Base-by-base conservation (phyloP, 805 yeast genomes). In the Maudiozyma turicensis region DNA sequence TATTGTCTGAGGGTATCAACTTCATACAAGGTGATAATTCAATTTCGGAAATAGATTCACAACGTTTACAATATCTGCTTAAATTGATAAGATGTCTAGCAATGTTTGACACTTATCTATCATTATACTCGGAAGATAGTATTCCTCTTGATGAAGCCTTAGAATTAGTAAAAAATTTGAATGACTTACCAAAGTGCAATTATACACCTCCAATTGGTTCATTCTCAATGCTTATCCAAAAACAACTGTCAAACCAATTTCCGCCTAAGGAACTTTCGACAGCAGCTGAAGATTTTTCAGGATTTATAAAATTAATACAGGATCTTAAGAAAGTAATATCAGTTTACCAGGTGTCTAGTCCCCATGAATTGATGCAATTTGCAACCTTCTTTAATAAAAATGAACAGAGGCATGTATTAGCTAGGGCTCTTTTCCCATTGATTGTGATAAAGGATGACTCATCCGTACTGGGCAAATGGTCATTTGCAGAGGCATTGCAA, bases 361-460 rank as follows among this genome's bases (percentile, higher is more conserved):
- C 64, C 0, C 35, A 57, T 9, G 73, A 70, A 48, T 52, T 65
- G 6, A 48, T 61, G 2, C 63, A 61, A 38, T 69, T 64, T 52
- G 66, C 70, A 0, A 47, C 50, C 13, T 63, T 63, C 47, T 70
- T 71, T 54, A 65, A 69, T 38, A 60, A 66, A 40, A 47, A 56
- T 2, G 46, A 54, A 5, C 73, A 70, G 45, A 57, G 58, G 44
- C 73, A 71, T 55, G 68, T 67, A 2, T 45, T 85, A n/a, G 73
- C 82, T 1, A 72, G 90, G 51, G 84, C 85, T 1, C 56, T 81
- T 9, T 74, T 81, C 55, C 86, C 83, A 48, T 65, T 82, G 26
- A 80, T 76, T 56, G 66, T 83, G 28, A 69, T 84, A 8, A 68
- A 87, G 51, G 86, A 83, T 57, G 81, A 83, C 60, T 74, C 73